These are phyloP conservation scores for Porogramme epimiltina DNA, from an alignment of 1,284 basidiomycete species.

Conservation along the genomic window DNA sequence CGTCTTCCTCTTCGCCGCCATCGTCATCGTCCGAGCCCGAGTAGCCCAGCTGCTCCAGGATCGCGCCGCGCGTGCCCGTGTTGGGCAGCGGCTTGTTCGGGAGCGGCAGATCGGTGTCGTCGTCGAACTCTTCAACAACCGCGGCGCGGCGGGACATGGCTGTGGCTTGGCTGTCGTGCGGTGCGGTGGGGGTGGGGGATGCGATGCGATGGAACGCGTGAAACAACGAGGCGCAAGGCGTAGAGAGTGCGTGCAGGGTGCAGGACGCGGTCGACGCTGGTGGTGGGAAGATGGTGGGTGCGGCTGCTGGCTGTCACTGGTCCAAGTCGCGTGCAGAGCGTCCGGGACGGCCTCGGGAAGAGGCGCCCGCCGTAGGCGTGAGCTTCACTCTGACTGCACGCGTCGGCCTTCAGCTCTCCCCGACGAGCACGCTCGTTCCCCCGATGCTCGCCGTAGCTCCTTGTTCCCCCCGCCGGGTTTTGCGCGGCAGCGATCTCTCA, in stretches of 20 bases:
- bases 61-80: slow-evolving; percentile 67
- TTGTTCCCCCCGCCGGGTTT: too few relatives aligned
- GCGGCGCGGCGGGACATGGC: slow-evolving; percentile 67
- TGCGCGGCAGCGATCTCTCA: too few relatives aligned
- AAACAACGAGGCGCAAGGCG: not conserved
- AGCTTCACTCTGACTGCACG: too few relatives aligned
- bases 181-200: too few relatives aligned
- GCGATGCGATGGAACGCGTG: not conserved
- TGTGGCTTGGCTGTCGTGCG: not conserved
- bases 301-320: too few relatives aligned
- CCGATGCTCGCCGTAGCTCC: too few relatives aligned
- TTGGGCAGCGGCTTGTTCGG: slow-evolving; percentile 67
- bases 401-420: too few relatives aligned
- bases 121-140: slow-evolving; percentile 80
- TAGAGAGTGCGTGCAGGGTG: not conserved
- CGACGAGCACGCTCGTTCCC: too few relatives aligned
- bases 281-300: not conserved
- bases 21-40: slow-evolving; percentile 33
- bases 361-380: too few relatives aligned
- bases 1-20: slow-evolving; percentile 39
- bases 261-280: not conserved
- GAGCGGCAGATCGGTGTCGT: slow-evolving; percentile 83
- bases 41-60: slow-evolving; percentile 69
- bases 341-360: too few relatives aligned
- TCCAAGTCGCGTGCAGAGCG: too few relatives aligned